A percentile compares a stretch with the other conserved stretches of the same genome.
Evolutionary conservation across 176 grass and related monocot species (phyloP).

Genomic region (Tillandsia leiboldiana): DNA sequence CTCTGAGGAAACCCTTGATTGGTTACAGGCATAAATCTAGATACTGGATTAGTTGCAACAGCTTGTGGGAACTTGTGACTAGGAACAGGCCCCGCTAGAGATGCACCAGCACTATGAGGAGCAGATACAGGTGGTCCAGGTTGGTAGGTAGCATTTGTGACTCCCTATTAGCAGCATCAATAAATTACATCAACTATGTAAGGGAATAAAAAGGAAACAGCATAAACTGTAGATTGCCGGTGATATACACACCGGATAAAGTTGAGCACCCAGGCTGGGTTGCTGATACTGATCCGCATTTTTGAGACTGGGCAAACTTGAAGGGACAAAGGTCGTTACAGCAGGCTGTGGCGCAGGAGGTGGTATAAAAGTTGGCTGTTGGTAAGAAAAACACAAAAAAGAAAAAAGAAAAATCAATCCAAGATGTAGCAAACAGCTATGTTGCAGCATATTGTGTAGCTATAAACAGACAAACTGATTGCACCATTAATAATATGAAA

Average conservation of each 20-base stretch:
- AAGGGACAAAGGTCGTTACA: slow-evolving; percentile 64
- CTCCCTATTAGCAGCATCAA: slow-evolving; percentile 24
- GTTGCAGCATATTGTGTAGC: too few species aligned
- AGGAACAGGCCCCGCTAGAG: slow-evolving; percentile 30
- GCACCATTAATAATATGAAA: background rate
- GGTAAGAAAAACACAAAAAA: slow-evolving; percentile 3
- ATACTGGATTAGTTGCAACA: slow-evolving; percentile 31
- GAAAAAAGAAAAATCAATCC: background rate
- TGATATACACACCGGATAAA: slow-evolving; percentile 57
- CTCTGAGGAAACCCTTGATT: slow-evolving; percentile 65
- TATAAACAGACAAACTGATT: too few species aligned
- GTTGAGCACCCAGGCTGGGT: slow-evolving; percentile 73
- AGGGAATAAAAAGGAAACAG: background rate
- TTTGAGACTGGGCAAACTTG: slow-evolving; percentile 50
- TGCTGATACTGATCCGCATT: slow-evolving; percentile 91
- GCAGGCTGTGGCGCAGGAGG: slow-evolving; percentile 30
- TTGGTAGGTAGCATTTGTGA: slow-evolving; percentile 38
- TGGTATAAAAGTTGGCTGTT: slow-evolving; percentile 41
- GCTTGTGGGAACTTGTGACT: slow-evolving; percentile 52
- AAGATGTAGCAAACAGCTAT: too few species aligned
- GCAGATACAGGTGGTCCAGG: slow-evolving; percentile 24
- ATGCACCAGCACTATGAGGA: slow-evolving; percentile 23
- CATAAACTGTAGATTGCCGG: background rate
- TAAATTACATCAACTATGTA: slow-evolving; percentile 7
- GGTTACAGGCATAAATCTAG: slow-evolving; percentile 55